A percentile compares a stretch with the other conserved stretches of the same genome.
Evolutionary conservation across 768 basidiomycete species (phyloP).

Genomic region (Pleurotus djamor): DNA sequence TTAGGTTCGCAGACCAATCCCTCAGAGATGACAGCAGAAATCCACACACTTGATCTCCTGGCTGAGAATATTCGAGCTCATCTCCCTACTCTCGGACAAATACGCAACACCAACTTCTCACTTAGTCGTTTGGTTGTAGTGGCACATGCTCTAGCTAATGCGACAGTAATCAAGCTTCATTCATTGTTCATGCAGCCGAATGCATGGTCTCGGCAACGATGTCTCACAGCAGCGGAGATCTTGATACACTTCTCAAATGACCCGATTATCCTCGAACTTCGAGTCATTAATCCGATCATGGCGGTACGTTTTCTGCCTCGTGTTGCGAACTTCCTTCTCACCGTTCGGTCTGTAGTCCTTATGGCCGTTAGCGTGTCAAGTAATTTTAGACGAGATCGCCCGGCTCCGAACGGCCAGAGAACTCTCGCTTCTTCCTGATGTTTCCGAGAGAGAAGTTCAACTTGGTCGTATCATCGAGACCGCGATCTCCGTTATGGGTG

Average conservation of each 20-base stretch:
- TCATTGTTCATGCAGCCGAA: slow-evolving; percentile 3
- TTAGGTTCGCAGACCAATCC: background rate
- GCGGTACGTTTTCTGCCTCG: slow-evolving; percentile 32
- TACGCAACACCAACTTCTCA: background rate
- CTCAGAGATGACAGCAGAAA: slow-evolving; percentile 21
- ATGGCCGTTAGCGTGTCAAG: slow-evolving; percentile 43
- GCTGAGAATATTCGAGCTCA: slow-evolving; percentile 31
- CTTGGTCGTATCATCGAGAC: slow-evolving; percentile 5
- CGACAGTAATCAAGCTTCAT: slow-evolving; percentile 10
- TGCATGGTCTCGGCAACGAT: background rate
- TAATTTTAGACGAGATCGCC: slow-evolving; percentile 45
- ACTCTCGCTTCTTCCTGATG: slow-evolving; percentile 23
- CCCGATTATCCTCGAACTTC: slow-evolving; percentile 32
- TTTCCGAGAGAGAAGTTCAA: slow-evolving; percentile 28
- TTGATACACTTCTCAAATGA: slow-evolving; percentile 31
- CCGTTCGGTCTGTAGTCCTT: slow-evolving; percentile 28
- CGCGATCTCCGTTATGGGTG: background rate
- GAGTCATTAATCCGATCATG: slow-evolving; percentile 46
- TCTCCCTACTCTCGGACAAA: background rate
- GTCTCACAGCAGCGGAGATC: slow-evolving; percentile 2
- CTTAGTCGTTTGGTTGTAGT: slow-evolving; percentile 33
- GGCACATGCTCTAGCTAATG: slow-evolving; percentile 13
- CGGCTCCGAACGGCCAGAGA: slow-evolving; percentile 13
- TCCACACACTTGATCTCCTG: slow-evolving; percentile 41
- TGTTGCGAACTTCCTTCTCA: slow-evolving; percentile 1